Base-by-base conservation (phyloP, 2,329 filamentous ascomycete species). In the Epichloe elymi region DNA sequence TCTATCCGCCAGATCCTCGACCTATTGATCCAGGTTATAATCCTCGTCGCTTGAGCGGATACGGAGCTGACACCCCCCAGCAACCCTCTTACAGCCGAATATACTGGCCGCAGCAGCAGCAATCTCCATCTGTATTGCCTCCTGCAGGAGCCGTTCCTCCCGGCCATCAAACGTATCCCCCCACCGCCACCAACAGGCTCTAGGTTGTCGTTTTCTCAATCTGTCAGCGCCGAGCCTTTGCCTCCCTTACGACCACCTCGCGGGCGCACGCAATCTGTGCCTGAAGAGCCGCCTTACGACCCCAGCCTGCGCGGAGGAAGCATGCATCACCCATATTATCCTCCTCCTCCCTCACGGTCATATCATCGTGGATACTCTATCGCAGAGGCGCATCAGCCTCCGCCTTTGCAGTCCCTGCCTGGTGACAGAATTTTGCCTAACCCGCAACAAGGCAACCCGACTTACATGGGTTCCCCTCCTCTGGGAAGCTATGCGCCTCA, bases 221-320 rank as follows among this genome's bases (percentile, higher is more conserved):
- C 63, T 36, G 60, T 58, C 14, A 66, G 57, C 51, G 59, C 65
- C 11, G 66, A 69, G 39, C 66, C 66, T 23, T 57, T 70, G 20
- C 68, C 68, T 4, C 67, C 68, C 6, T 58, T 70, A 38, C 61
- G 68, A 39, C 68, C 68, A n/a, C 61, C 67, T 14, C 61, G 68
- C 39, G 58, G 60, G 35, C 65, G 65, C 19, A 62, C 60, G 41
- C 65, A 64, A 33, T 63, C 66, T 36, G 49, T 67, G 5, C 61
- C 61, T 10, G 66, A 69, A 14, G 66, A 67, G 20, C 51, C 56
- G 10, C 54, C 64, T 46, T 55, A 65, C 43, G 67, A 69, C 17
- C 50, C 61, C n/a, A 60, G 52, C 51, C 59, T 65, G 56, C 60
- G 65, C n/a, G 56, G 60, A 11, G 56, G 61, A 11, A 54, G 58